Conservation (phyloP, 1,284 basidiomycete species). For the Amylostereum areolatum region DNA sequence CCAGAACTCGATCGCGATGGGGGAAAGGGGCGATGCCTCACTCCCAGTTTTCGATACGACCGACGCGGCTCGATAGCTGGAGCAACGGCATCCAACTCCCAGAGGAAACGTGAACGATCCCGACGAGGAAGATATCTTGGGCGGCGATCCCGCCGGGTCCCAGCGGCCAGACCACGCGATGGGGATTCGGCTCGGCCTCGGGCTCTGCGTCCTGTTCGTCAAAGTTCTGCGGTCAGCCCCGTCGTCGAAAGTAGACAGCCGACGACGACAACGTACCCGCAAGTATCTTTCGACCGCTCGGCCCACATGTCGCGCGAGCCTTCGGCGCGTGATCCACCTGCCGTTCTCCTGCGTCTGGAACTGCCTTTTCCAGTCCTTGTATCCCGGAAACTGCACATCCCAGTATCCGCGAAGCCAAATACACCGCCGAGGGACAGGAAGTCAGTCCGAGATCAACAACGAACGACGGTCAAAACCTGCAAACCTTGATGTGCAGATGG, state of each 20-base stretch:
- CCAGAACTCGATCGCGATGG: no score
- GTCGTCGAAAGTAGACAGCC: not conserved
- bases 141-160: not conserved
- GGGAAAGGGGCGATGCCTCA: no score
- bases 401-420: not conserved
- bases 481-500: slow-evolving; percentile 1
- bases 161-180: not conserved
- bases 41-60: no score
- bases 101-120: not conserved
- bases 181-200: not conserved
- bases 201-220: no score
- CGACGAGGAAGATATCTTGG: not conserved
- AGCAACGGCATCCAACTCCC: slow-evolving; percentile 1
- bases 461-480: not conserved
- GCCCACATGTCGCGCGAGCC: not conserved
- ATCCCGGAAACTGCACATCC: not conserved
- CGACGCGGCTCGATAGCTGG: not conserved
- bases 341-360: slow-evolving; percentile 1
- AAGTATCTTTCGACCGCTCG: not conserved
- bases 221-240: no score
- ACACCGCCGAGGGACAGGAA: not conserved
- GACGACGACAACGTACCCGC: not conserved
- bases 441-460: not conserved
- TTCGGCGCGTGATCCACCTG: not conserved
- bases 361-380: not conserved